Evolutionary conservation across 345 rosid species (phyloP).

Genomic region (Hibiscus tridactylites): DNA sequence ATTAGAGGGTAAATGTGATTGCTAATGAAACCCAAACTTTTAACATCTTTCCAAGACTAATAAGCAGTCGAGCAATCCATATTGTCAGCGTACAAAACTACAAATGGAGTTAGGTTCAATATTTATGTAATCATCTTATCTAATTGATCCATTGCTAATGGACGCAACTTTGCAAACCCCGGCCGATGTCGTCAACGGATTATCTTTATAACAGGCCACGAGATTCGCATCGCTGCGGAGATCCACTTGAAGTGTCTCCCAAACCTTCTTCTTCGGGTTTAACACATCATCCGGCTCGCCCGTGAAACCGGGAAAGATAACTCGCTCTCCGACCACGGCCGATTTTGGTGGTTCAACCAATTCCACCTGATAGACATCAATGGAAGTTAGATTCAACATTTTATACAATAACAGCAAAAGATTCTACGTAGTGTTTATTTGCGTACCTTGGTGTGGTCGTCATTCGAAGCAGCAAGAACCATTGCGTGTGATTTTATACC

Average conservation of each 20-base stretch:
- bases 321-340: slow-evolving; percentile 57
- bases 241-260: slow-evolving; percentile 74
- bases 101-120: neutral
- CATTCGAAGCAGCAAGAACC: slow-evolving; percentile 86
- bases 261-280: slow-evolving; percentile 88
- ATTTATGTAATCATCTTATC: slow-evolving; percentile 19
- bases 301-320: slow-evolving; percentile 59
- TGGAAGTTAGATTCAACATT: neutral
- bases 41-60: no score
- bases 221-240: slow-evolving; percentile 46
- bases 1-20: no score
- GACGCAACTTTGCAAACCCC: slow-evolving; percentile 82
- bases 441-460: slow-evolving; percentile 53
- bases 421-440: neutral
- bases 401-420: neutral
- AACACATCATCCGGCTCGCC: slow-evolving; percentile 76
- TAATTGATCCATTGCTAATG: slow-evolving; percentile 50
- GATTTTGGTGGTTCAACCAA: slow-evolving; percentile 76
- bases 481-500: slow-evolving; percentile 89
- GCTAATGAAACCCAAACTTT: no score
- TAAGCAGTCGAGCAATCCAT: no score
- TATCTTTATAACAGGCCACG: slow-evolving; percentile 68
- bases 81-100: no score
- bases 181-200: slow-evolving; percentile 70
- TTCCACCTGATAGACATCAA: slow-evolving; percentile 47